Base-by-base conservation (phyloP, 2,329 filamentous ascomycete genomes). In the Leptographium procerum region DNA sequence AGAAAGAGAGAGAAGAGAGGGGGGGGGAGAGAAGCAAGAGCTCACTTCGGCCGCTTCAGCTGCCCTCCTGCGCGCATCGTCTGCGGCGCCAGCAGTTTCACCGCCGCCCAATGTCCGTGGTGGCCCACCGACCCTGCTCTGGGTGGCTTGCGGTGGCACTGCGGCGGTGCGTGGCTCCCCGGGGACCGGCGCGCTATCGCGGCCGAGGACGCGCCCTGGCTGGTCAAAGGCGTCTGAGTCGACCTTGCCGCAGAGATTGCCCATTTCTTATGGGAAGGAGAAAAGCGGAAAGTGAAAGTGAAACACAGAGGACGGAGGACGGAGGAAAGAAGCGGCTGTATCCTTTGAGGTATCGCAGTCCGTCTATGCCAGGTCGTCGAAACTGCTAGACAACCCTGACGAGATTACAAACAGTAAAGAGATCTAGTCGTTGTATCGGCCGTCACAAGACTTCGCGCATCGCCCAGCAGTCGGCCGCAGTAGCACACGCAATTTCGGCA, bases 41-140 rank as follows among this genome's bases (percentile, higher is more conserved):
- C 83, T 69, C 71, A 95, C 91, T 85, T 95, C 88, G 61, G 91
- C 91, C 56, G 91, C 91, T 63, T 83, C 81, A 0, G 89, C 90
- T 4, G 91, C 91, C 61, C 84, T 88, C 58, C 77, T 78, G 60
- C 86, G 79, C 36, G 89, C 86, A 68, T 91, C 85, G 24, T 76
- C 75, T 2, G 71, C 65, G 4, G 63, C 69, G 28, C 65, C 28
- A 28, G 7, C 63, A 10, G 64, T 47, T 45, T 43, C 34, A 29
- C 69, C 61, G 50, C 79, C 79, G 24, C 88, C 88, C 48, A 94
- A 72, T 3, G 85, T 87, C 61, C 87, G 78, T 10, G 77, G 81
- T 60, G 76, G 81, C 0, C 77, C 82, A 66, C 77, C 79, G 59
- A 83, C 75, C 67, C 76, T 63, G 71, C 66, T 19, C 69, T 57